Evolutionary conservation across 2,329 filamentous ascomycete species (phyloP).

Genomic region (Erysiphe pulchra): DNA sequence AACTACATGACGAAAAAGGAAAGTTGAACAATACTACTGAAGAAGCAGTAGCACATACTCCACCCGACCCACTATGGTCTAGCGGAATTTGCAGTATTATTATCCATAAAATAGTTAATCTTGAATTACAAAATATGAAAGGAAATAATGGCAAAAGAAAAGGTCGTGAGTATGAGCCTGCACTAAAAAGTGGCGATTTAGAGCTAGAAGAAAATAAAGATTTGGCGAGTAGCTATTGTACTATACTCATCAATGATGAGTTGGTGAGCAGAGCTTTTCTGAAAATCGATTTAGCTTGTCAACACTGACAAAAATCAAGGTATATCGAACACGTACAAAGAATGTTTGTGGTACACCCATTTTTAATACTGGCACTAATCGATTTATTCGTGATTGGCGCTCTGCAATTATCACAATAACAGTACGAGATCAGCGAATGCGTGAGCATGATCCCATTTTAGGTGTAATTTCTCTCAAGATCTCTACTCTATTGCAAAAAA

Average conservation of each 20-base stretch:
- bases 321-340: constrained; percentile 88
- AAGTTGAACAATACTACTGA: constrained; percentile 46
- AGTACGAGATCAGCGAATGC: constrained; percentile 67
- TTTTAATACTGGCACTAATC: constrained; percentile 87
- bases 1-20: constrained; percentile 75
- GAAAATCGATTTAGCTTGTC: background rate
- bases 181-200: constrained; percentile 58
- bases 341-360: constrained; percentile 86
- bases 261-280: constrained; percentile 21
- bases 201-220: constrained; percentile 61
- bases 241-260: constrained; percentile 71
- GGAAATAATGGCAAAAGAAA: constrained; percentile 61
- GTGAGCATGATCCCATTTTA: constrained; percentile 83
- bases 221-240: constrained; percentile 81
- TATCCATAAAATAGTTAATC: constrained; percentile 82
- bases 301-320: constrained; percentile 13
- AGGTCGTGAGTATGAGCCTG: constrained; percentile 71
- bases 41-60: constrained; percentile 69
- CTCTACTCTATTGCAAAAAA: constrained; percentile 66
- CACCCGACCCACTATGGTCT: constrained; percentile 89
- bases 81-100: constrained; percentile 69
- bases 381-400: constrained; percentile 82
- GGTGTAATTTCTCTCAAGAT: constrained; percentile 77
- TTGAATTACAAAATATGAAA: constrained; percentile 78
- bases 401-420: constrained; percentile 67